A percentile compares a stretch with the other conserved stretches of the same genome.
Evolutionary conservation across 306 rosid genomes (phyloP).

Genomic region (Glycine latifolia): DNA sequence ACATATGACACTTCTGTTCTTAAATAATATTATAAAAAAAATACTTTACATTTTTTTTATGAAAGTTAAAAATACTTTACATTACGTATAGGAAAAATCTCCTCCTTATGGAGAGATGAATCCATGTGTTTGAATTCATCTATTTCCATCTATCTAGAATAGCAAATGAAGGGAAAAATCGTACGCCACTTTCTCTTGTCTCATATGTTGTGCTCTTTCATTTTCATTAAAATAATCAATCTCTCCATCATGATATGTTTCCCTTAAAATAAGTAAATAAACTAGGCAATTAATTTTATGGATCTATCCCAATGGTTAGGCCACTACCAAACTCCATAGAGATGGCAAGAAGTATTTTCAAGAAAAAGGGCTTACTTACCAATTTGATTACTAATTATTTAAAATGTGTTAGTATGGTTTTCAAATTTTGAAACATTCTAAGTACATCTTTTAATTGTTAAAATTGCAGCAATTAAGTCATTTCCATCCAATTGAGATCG

Average conservation of each 20-base stretch:
- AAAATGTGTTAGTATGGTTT: too few species aligned
- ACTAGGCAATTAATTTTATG: not conserved
- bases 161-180: not conserved
- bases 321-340: not conserved
- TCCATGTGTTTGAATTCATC: not conserved
- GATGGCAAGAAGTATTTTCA: not conserved
- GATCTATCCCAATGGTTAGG: not conserved
- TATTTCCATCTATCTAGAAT: not conserved
- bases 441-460: too few species aligned
- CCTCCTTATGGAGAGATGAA: not conserved
- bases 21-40: not conserved
- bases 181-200: not conserved
- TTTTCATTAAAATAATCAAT: not conserved
- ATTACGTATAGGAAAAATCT: not conserved
- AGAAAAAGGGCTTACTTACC: too few species aligned
- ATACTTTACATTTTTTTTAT: not conserved
- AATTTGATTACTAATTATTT: too few species aligned
- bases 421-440: too few species aligned
- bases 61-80: not conserved
- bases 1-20: not conserved
- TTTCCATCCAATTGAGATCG: too few species aligned
- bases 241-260: not conserved
- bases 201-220: not conserved
- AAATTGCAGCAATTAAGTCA: too few species aligned
- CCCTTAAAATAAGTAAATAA: not conserved